Conservation (phyloP, 129 eudicot genomes). For the Artemisia annua region DNA sequence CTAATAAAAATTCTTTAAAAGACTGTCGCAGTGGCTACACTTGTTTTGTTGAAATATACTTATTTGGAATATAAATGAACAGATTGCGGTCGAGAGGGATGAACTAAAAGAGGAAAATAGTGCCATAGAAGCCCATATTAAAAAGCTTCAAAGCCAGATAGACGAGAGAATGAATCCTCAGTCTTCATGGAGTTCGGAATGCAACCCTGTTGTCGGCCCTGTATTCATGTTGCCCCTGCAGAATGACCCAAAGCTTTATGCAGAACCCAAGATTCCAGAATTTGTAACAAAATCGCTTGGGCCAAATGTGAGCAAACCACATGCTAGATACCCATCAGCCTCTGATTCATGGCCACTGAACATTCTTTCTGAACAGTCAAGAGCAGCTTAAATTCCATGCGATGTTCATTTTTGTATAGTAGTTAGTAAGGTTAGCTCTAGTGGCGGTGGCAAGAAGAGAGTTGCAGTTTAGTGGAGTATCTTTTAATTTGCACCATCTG, state of each 20-base stretch:
- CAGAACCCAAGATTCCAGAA: constrained; percentile 28
- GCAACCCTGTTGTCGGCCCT: constrained; percentile 39
- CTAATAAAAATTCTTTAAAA: neutral
- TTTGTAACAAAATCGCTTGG: constrained; percentile 29
- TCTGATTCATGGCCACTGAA: constrained; percentile 76
- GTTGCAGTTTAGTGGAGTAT: neutral
- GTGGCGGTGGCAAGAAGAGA: constrained; percentile 1
- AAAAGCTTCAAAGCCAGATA: constrained; percentile 51
- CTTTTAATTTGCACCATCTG: neutral
- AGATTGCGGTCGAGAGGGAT: constrained; percentile 61
- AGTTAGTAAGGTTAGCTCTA: constrained; percentile 10
- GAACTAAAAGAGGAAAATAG: constrained; percentile 71
- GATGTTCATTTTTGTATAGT: neutral
- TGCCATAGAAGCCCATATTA: constrained; percentile 53
- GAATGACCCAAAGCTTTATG: constrained; percentile 39
- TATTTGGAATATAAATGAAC: constrained; percentile 26
- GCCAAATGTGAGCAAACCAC: constrained; percentile 67
- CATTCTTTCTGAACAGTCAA: constrained; percentile 50
- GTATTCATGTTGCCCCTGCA: constrained; percentile 54
- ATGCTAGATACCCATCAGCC: constrained; percentile 74
- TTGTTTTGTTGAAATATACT: neutral
- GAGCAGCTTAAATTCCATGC: constrained; percentile 19
- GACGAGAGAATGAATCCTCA: constrained; percentile 41
- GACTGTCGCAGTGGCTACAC: neutral
- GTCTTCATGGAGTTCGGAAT: constrained; percentile 27